phyloP scores from a whole-genome alignment of 208 protist genomes.

The Trichomonas gallinae region DNA sequence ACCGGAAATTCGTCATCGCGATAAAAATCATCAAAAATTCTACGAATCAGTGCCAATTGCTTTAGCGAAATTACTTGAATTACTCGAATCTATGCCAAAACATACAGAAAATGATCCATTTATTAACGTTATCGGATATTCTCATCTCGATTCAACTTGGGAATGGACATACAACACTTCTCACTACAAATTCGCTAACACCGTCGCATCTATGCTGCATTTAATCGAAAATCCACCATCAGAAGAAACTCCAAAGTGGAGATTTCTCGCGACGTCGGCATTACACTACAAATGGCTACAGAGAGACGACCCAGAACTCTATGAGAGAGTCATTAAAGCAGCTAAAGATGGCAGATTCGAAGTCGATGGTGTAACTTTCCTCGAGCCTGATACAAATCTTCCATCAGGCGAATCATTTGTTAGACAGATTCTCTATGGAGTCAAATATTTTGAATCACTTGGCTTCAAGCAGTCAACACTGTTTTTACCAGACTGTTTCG shows the following conservation, averaged over 20 bases:
- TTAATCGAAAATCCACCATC: not conserved
- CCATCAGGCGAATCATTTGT: constrained; percentile 13
- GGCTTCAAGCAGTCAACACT: not conserved
- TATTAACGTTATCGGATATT: not conserved
- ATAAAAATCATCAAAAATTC: not conserved
- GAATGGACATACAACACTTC: not conserved
- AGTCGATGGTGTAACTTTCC: not conserved
- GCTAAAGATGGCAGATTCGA: not conserved
- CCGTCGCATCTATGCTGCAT: not conserved
- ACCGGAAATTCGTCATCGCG: not conserved
- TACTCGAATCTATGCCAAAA: not conserved
- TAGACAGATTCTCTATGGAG: constrained; percentile 22
- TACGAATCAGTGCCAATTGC: not conserved
- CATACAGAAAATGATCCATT: not conserved
- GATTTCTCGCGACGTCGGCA: not conserved
- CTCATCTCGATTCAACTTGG: not conserved
- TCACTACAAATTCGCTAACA: not conserved
- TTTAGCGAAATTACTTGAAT: not conserved
- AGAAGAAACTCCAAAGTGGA: not conserved
- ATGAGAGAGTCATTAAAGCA: not conserved
- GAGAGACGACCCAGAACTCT: not conserved
- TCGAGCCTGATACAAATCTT: not conserved
- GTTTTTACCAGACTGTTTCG: not conserved
- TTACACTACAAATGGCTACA: not conserved
- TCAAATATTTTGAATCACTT: not conserved